phyloP scores from a whole-genome alignment of 2,329 filamentous ascomycete genomes.

The Gaeumannomyces tritici region DNA sequence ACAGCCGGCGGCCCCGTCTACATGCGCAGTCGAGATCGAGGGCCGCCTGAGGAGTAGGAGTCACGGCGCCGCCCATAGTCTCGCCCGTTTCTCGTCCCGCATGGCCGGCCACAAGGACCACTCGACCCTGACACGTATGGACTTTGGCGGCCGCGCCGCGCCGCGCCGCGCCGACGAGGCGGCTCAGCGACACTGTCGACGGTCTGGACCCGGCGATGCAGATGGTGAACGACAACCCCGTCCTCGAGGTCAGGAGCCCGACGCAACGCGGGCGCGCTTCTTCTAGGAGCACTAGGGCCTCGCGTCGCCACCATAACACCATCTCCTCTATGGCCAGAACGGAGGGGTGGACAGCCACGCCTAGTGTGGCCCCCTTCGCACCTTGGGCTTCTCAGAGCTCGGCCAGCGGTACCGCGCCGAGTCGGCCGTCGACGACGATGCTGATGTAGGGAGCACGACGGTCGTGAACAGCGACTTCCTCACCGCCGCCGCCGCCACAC shows the following conservation, averaged over 20 bases:
- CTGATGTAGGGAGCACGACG: neutral
- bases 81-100: conserved; percentile 4
- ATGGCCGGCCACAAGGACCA: conserved; percentile 1
- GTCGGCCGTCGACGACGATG: neutral
- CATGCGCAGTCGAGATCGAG: conserved; percentile 10
- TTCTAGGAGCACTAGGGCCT: neutral
- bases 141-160: neutral
- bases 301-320: neutral
- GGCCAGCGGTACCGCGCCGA: neutral
- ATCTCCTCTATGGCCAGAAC: neutral
- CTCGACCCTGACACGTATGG: conserved; percentile 6
- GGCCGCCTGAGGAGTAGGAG: conserved; percentile 9
- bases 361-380: neutral
- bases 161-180: neutral
- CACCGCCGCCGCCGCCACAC: neutral
- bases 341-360: neutral
- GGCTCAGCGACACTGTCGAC: conserved; percentile 3
- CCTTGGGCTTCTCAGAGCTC: neutral
- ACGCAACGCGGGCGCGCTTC: conserved; percentile 1
- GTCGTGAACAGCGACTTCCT: neutral
- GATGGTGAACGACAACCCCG: conserved; percentile 4
- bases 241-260: conserved; percentile 1
- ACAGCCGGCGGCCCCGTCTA: conserved; percentile 7
- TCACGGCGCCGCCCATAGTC: neutral
- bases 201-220: conserved; percentile 6